Evolutionary conservation across 441 rosid genomes (phyloP).

Genomic region (Brassica balearica): DNA sequence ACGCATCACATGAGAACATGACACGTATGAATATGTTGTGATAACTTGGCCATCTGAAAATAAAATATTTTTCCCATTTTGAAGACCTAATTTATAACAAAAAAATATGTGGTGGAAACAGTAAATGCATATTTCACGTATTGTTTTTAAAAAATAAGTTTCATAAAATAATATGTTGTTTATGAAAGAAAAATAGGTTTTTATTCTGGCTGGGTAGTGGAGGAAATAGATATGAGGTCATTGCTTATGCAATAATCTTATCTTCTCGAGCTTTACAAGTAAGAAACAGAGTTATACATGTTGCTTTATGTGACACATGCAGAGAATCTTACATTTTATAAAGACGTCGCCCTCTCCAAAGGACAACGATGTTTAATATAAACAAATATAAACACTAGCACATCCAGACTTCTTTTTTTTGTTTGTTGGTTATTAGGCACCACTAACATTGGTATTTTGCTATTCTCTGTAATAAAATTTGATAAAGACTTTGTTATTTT

Average conservation of each 20-base stretch:
- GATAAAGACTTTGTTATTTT: background rate
- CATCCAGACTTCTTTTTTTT: background rate
- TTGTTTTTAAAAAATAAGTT: background rate
- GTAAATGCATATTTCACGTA: background rate
- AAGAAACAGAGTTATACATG: background rate
- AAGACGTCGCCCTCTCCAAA: background rate
- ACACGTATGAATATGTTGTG: background rate
- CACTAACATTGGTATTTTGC: background rate
- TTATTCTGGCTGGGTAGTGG: background rate
- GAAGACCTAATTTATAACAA: background rate
- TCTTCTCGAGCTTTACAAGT: slow-evolving; percentile 3
- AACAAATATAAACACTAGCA: background rate
- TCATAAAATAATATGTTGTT: background rate
- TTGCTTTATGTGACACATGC: background rate
- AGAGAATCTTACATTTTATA: background rate
- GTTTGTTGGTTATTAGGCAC: background rate
- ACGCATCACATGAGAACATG: background rate
- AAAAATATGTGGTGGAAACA: slow-evolving; percentile 3
- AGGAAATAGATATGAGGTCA: slow-evolving; percentile 9
- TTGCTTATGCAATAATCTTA: slow-evolving; percentile 15
- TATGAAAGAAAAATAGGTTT: background rate
- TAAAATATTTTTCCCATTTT: background rate
- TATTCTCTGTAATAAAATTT: background rate
- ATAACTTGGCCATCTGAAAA: background rate
- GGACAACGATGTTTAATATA: background rate